Evolutionary conservation across 2,329 filamentous ascomycete species (phyloP).

Genomic region (Calonectria pseudoreteaudii): DNA sequence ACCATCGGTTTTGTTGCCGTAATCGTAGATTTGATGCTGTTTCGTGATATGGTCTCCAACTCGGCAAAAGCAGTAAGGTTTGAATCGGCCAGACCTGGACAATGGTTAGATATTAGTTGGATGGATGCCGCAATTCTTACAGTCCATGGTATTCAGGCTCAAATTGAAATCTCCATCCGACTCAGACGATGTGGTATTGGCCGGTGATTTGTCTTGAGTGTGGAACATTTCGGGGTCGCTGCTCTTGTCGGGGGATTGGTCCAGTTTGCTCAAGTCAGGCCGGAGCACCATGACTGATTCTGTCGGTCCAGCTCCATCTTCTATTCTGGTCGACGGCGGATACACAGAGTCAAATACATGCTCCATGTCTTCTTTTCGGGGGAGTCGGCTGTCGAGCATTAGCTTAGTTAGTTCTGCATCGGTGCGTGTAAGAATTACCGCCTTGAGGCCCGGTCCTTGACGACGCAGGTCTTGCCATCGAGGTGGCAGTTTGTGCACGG

Average conservation of each 20-base stretch:
- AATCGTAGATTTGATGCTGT: not conserved
- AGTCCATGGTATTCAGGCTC: not conserved
- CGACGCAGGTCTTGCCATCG: not conserved
- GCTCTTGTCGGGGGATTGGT: not conserved
- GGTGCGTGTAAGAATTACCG: not conserved
- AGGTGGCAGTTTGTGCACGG: slow-evolving; percentile 13
- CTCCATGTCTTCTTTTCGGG: not conserved
- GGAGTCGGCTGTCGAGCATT: not conserved
- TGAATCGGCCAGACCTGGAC: not conserved
- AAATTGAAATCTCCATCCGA: not conserved
- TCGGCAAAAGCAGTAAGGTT: not conserved
- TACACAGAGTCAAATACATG: not conserved
- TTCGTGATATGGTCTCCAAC: not conserved
- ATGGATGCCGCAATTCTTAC: not conserved
- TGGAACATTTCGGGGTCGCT: not conserved
- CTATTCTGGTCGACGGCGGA: not conserved
- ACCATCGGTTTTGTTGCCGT: not conserved
- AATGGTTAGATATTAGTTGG: not conserved
- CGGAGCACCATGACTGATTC: not conserved
- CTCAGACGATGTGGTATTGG: not conserved
- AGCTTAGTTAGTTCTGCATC: not conserved
- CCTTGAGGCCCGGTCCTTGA: not conserved
- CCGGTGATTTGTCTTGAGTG: not conserved
- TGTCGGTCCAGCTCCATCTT: not conserved
- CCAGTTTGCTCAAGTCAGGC: not conserved